Conservation (phyloP, 768 basidiomycete species). For the Tricholoma sp. region DNA sequence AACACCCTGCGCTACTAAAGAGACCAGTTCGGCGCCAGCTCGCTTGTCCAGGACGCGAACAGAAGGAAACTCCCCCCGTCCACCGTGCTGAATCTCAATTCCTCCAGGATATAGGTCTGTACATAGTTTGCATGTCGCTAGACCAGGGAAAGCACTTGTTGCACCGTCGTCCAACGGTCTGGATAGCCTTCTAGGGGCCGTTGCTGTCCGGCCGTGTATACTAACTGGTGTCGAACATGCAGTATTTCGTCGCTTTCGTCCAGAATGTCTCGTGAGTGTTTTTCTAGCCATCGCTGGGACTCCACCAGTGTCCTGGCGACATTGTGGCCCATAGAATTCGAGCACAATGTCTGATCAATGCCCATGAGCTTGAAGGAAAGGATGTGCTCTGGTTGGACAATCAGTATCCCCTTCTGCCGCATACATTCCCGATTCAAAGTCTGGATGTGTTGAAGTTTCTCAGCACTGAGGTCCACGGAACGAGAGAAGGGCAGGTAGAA, state of each 20-base stretch:
- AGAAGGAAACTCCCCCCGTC: conserved; percentile 1
- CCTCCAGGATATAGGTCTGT: conserved; percentile 13
- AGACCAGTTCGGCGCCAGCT: conserved; percentile 12
- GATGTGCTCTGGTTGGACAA: conserved; percentile 50
- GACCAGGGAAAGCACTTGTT: conserved; percentile 31
- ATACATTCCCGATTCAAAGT: conserved; percentile 34
- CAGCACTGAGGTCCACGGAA: conserved; percentile 17
- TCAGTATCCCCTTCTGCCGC: conserved; percentile 35
- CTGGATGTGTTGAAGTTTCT: conserved; percentile 19
- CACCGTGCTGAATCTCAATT: conserved; percentile 9
- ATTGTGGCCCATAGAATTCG: neutral
- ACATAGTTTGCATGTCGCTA: conserved; percentile 12
- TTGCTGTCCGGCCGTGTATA: conserved; percentile 40
- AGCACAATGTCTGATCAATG: conserved; percentile 31
- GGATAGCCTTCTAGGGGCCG: conserved; percentile 33
- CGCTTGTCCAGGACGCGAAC: conserved; percentile 14
- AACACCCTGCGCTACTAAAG: conserved; percentile 14
- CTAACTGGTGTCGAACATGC: conserved; percentile 40
- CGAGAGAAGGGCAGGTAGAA: conserved; percentile 50
- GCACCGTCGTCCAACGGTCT: conserved; percentile 36
- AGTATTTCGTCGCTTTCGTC: conserved; percentile 48
- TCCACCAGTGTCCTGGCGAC: conserved; percentile 18
- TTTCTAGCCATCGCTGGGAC: conserved; percentile 22
- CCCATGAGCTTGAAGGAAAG: conserved; percentile 46
- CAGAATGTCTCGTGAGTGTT: conserved; percentile 31